Base-by-base conservation (phyloP, 2,329 filamentous ascomycete genomes). In the Alternaria triticina region DNA sequence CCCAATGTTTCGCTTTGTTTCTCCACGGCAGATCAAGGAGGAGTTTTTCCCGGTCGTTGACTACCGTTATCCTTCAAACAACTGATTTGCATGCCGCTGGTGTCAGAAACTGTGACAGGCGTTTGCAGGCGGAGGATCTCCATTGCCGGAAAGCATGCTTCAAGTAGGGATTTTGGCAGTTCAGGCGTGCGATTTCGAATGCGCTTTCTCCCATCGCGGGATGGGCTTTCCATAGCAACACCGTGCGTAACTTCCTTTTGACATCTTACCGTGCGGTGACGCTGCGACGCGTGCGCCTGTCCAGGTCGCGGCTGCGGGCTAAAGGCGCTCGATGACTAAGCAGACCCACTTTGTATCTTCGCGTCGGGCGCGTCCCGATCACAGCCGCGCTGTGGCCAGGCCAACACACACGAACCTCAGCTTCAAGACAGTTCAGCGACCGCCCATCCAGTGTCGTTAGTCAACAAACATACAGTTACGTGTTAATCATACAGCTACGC, bases 1-100 rank as follows among this genome's bases (percentile, higher is more conserved):
- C 61, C 71, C 86, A 64, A 73, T 86, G 68, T 77, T 79, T n/a
- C 75, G 85, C 55, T 86, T 87, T 70, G 84, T 86, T 55, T 86
- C 83, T 66, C 83, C 85, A 74, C 78, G 85, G 64, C 75, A 83
- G 40, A 81, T 87, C 67, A 87, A 86, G 77, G 85, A 87, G 75
- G 84, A 86, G 66, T 85, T 86, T 68, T 75, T 84, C 51, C 78
- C 78, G 5, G 78, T 79, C 51, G 71, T 69, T 11, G 78, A 81
- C 69, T 84, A 86, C n/a, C 71, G 77, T 67, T 87, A 86, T 72
- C 83, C 84, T 43, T 85, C 83, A 54, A 86, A 86, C 71, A 69
- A 64, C 45, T 68, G 15, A 40, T n/a, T 36, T 25, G 3, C 8
- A 49, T 33, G 12, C n/a, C 2, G 6, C 25, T 28, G 22, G 3